Percentiles rank a stretch among this genome's conserved stretches.
phyloP scores from a whole-genome alignment of 73 alveolate species.

The Stentor coeruleus region DNA sequence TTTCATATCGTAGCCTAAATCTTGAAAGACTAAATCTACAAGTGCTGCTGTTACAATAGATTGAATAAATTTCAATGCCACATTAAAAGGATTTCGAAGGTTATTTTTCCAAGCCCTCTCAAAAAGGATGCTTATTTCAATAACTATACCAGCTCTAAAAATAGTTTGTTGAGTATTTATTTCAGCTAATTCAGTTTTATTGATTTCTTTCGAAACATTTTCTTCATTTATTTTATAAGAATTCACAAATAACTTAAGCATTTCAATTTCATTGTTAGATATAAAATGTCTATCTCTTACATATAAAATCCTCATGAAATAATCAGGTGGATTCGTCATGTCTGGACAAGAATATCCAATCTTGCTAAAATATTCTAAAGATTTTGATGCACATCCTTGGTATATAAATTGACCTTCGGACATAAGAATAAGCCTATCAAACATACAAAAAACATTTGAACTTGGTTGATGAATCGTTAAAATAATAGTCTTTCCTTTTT shows the following conservation, averaged over 20 bases:
- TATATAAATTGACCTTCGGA: constrained; percentile 73
- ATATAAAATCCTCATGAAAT: constrained; percentile 51
- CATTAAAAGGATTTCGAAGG: constrained; percentile 20
- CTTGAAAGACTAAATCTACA: constrained; percentile 33
- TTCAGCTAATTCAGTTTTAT: not conserved
- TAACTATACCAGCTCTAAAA: not conserved
- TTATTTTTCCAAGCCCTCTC: constrained; percentile 18
- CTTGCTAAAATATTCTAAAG: constrained; percentile 54
- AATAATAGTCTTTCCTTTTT: constrained; percentile 65
- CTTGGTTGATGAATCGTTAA: constrained; percentile 85
- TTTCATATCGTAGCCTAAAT: constrained; percentile 25
- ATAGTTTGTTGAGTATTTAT: not conserved
- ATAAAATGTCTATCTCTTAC: not conserved
- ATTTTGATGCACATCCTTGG: constrained; percentile 55
- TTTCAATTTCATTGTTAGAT: constrained; percentile 1
- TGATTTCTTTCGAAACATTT: not conserved
- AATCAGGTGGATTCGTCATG: constrained; percentile 76
- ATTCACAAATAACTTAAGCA: not conserved
- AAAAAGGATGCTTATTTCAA: not conserved
- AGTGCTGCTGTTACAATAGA: constrained; percentile 32
- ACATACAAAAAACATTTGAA: constrained; percentile 68
- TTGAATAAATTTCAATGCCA: constrained; percentile 5
- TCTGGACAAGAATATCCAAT: constrained; percentile 73
- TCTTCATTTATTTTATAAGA: constrained; percentile 16
- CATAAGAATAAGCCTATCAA: constrained; percentile 71